These are phyloP conservation scores for Brettanomyces sp. DNA, from an alignment of 805 yeast species.

Conservation along the genomic window DNA sequence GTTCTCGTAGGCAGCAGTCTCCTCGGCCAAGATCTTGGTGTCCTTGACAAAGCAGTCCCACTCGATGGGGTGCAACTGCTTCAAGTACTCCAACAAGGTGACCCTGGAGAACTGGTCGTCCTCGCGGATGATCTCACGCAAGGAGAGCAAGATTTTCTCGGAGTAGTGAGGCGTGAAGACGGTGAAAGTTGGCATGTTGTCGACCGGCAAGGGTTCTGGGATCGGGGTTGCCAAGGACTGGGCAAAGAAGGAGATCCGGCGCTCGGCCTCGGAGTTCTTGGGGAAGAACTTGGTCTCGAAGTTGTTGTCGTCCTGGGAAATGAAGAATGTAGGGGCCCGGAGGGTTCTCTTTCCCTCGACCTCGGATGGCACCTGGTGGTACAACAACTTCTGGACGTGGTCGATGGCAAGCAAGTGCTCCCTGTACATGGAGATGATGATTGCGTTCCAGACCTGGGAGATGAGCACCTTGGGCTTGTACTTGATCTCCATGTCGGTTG, in stretches of 20 bases:
- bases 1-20: constrained; percentile 72
- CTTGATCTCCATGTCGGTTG: constrained; percentile 98
- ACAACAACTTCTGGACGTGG: constrained; percentile 93
- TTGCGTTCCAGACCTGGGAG: constrained; percentile 98
- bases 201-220: constrained; percentile 98
- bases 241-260: constrained; percentile 98
- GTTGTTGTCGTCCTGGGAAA: constrained; percentile 92
- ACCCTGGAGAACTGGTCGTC: constrained; percentile 95
- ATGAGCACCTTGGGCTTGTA: constrained; percentile 97
- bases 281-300: constrained; percentile 97
- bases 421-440: constrained; percentile 98
- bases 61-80: constrained; percentile 91
- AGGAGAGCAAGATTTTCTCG: constrained; percentile 83
- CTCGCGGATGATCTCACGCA: constrained; percentile 93
- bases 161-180: constrained; percentile 94
- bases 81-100: constrained; percentile 85
- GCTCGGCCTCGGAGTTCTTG: constrained; percentile 93
- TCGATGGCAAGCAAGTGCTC: constrained; percentile 97
- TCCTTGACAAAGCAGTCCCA: constrained; percentile 98
- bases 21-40: constrained; percentile 91
- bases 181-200: constrained; percentile 98
- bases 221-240: constrained; percentile 98
- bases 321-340: constrained; percentile 98
- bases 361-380: constrained; percentile 98
- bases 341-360: constrained; percentile 96